These are phyloP conservation scores for Elongisporangium undulatum DNA, from an alignment of 352 stramenopile genomes.

Conservation along the genomic window DNA sequence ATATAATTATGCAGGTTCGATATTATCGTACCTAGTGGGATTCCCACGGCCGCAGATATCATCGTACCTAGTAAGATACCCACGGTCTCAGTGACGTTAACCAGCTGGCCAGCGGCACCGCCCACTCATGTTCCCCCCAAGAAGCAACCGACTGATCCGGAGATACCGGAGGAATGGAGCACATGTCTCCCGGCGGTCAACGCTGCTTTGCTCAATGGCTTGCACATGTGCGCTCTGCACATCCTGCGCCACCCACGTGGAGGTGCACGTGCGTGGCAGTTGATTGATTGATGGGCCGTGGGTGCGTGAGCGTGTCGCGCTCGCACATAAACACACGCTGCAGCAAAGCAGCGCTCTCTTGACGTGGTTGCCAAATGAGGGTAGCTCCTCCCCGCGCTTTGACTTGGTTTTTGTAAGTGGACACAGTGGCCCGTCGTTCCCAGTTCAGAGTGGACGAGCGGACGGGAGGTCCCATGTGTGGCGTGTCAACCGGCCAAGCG, in stretches of 20 bases:
- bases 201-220: background rate
- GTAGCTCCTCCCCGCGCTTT: conserved; percentile 2
- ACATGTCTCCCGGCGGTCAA: background rate
- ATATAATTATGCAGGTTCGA: background rate
- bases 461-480: background rate
- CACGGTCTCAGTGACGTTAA: background rate
- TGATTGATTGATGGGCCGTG: background rate
- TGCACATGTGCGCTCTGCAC: background rate
- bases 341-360: conserved; percentile 1
- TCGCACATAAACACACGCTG: conserved; percentile 7
- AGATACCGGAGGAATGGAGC: background rate
- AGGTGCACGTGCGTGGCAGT: background rate
- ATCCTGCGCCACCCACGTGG: background rate
- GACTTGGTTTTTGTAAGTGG: conserved; percentile 32
- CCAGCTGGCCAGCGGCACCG: background rate
- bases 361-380: conserved; percentile 6
- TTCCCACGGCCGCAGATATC: background rate
- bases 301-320: background rate
- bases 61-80: background rate
- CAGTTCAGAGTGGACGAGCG: conserved; percentile 3
- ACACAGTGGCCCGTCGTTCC: conserved; percentile 7
- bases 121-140: background rate
- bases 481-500: conserved; percentile 6
- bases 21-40: background rate
- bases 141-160: background rate